phyloP scores from a whole-genome alignment of 2,329 filamentous ascomycete genomes.

The Fusarium cicatricum region DNA sequence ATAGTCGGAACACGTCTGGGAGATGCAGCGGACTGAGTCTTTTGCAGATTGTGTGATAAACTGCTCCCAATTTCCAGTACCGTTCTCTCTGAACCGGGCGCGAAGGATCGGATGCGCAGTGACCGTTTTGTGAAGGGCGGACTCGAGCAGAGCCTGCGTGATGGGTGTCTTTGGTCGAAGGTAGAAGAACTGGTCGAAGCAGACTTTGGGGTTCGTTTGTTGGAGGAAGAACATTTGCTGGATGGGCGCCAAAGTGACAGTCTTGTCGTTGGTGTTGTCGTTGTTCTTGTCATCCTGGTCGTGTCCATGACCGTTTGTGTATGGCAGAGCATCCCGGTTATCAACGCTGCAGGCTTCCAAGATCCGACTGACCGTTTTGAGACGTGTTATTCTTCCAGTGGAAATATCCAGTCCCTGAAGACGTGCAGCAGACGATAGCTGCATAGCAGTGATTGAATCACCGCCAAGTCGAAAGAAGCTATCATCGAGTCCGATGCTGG shows the following conservation, averaged over 20 bases:
- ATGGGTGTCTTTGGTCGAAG: conserved; percentile 2
- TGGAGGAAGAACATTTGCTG: conserved; percentile 22
- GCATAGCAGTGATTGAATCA: conserved; percentile 19
- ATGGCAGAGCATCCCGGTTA: neutral
- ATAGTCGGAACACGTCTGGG: conserved; percentile 5
- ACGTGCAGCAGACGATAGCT: conserved; percentile 17
- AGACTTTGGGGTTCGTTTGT: conserved; percentile 5
- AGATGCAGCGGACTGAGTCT: neutral
- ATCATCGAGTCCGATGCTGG: conserved; percentile 10
- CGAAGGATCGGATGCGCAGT: conserved; percentile 10
- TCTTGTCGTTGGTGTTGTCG: neutral
- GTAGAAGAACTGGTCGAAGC: conserved; percentile 17
- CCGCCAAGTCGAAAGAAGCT: conserved; percentile 11
- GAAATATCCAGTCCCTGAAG: conserved; percentile 4
- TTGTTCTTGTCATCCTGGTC: neutral
- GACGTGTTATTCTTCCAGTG: neutral
- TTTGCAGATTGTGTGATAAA: neutral
- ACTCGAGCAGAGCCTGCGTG: neutral
- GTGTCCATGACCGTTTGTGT: neutral
- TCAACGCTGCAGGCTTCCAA: neutral
- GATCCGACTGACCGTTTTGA: conserved; percentile 9
- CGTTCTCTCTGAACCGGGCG: neutral
- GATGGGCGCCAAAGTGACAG: conserved; percentile 2
- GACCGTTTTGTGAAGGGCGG: conserved; percentile 5
- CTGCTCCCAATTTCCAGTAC: conserved; percentile 7